Conservation (phyloP, 139 green algal species). For the Coccomyxa sp. region DNA sequence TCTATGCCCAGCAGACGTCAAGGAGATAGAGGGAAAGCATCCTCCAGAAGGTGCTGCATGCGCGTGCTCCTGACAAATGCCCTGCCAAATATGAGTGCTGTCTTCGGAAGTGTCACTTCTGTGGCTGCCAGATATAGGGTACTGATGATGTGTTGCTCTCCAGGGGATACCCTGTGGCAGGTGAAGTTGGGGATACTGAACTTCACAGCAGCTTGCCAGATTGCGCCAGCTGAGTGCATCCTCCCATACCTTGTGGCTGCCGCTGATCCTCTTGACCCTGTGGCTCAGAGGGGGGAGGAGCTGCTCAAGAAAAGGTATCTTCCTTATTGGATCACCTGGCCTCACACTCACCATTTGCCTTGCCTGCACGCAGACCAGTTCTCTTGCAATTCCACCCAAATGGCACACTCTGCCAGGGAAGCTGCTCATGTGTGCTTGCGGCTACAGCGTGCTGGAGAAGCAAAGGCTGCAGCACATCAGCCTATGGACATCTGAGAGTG, state of each 20-base stretch:
- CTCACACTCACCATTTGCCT: too few species aligned
- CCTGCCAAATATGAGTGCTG: too few species aligned
- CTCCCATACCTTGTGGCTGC: constrained; percentile 56
- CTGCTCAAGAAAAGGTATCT: constrained; percentile 57
- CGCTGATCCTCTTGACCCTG: constrained; percentile 50
- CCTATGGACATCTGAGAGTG: too few species aligned
- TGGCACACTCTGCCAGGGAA: background rate
- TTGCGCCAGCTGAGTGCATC: constrained; percentile 43
- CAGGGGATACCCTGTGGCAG: constrained; percentile 28
- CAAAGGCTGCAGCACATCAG: background rate
- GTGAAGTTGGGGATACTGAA: constrained; percentile 76
- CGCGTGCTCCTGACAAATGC: too few species aligned
- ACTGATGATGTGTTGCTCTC: too few species aligned
- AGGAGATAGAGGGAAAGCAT: constrained; percentile 39
- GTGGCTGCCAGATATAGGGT: too few species aligned
- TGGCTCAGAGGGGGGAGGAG: constrained; percentile 67
- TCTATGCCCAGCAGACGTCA: constrained; percentile 34
- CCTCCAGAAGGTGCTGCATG: constrained; percentile 26
- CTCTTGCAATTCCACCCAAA: background rate
- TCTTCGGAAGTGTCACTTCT: too few species aligned
- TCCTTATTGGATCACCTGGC: too few species aligned
- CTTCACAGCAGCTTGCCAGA: constrained; percentile 47
- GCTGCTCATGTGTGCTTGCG: background rate
- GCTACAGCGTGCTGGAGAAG: background rate
- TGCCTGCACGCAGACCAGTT: too few species aligned